phyloP scores from a whole-genome alignment of 2,329 filamentous ascomycete species.

The Dactylellina leptospora region DNA sequence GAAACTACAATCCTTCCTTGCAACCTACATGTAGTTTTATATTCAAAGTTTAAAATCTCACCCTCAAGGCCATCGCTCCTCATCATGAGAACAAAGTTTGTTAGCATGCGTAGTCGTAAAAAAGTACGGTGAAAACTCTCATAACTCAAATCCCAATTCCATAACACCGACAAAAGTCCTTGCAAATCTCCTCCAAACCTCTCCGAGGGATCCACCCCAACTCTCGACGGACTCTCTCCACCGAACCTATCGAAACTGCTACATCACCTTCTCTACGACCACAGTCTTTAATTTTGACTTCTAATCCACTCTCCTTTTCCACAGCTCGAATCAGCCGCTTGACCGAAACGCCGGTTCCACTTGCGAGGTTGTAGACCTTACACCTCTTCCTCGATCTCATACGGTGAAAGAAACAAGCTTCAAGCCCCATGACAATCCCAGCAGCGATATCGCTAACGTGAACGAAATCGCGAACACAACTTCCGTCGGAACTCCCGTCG shows the following conservation, averaged over 20 bases:
- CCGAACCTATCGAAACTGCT: slow-evolving; percentile 62
- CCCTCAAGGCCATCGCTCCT: no score
- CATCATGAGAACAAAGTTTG: no score
- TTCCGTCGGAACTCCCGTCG: slow-evolving; percentile 68
- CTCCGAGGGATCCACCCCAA: slow-evolving; percentile 61
- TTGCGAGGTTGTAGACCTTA: slow-evolving; percentile 64
- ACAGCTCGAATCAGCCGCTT: slow-evolving; percentile 62
- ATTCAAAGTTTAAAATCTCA: no score
- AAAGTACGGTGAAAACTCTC: no score
- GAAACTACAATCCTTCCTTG: no score
- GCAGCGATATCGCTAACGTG: slow-evolving; percentile 72
- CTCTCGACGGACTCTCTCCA: slow-evolving; percentile 60
- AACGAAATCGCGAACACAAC: slow-evolving; percentile 73
- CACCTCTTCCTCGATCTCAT: slow-evolving; percentile 54
- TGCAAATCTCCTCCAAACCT: slow-evolving; percentile 5
- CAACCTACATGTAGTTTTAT: no score
- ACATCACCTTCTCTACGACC: slow-evolving; percentile 62
- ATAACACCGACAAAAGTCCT: slow-evolving; percentile 15
- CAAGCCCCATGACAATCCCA: slow-evolving; percentile 70
- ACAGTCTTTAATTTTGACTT: slow-evolving; percentile 60
- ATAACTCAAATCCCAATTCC: no score
- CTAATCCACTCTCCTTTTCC: slow-evolving; percentile 59
- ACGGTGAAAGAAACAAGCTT: background rate
- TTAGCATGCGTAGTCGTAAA: no score
- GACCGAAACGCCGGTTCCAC: slow-evolving; percentile 63